Evolutionary conservation across 768 basidiomycete species (phyloP), one percentile per base, ranked within the genome.

Genomic region (Lactarius tabidus): DNA sequence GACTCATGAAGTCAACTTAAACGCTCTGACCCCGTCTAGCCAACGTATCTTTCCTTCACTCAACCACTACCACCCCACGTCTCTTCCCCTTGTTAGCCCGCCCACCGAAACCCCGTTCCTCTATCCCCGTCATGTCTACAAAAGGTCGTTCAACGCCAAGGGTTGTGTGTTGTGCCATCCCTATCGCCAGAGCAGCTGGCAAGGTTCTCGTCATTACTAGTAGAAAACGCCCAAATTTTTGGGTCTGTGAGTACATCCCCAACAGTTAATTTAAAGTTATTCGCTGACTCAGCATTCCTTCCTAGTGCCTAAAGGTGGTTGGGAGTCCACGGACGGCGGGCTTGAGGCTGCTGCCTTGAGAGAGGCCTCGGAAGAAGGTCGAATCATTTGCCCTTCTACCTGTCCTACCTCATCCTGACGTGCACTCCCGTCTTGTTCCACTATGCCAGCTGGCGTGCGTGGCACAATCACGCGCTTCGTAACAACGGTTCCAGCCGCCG

Each of bases 291-390:
- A 58, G n/a, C 62, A 20, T 12, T 57, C 10, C 18, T 64, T 23
- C 43, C 43, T 74, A 93, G 92, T 94, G 72, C 92, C 92, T n/a
- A 94, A 94, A 81, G 92, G 92, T 76, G 92, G 92, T 74, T 94
- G 88, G 88, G 92, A 94, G 77, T 79, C 85, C 70, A 82, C 88
- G 63, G 92, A 94, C 83, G 86, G 82, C 71, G 82, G 80, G 76
- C 79, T 93, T 72, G 91, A 93, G 82, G 87, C 85, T 79, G 92
- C 92, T 75, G 92, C 92, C 79, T 89, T 85, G 73, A 85, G 92
- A 77, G 92, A 94, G 86, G 92, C 92, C 79, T 82, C 89, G 77
- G 92, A 94, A 90, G 92, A 94, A 93, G 92, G 92, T 94, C 90
- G 86, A 86, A 86, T 85, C 85, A 80, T 85, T 88, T 85, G 80